Evolutionary conservation across 2,329 filamentous ascomycete genomes (phyloP), one percentile per base, ranked within the genome.

Genomic region (Aureobasidium sp.): DNA sequence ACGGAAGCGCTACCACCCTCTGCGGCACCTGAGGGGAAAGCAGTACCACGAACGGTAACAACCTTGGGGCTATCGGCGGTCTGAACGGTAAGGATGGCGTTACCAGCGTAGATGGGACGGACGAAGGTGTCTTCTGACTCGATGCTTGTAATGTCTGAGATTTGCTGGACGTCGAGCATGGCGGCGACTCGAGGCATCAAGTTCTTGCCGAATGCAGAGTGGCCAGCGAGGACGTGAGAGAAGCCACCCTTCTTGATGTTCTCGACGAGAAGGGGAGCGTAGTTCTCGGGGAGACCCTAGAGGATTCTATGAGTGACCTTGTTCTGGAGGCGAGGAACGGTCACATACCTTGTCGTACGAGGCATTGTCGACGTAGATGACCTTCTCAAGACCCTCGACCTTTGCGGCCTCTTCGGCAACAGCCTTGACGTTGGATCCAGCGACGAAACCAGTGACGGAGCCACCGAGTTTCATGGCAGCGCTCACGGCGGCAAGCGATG

Each of bases 121-220:
- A 97, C 88, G 71, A 99, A 99, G 13, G 91, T 83, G 74, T 93
- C 92, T 75, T 96, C 92, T 75, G 85, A 85, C 76, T 97, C 86
- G 71, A 99, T 88, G 1, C 77, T 81, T 21, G 86, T 97, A 67
- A 97, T 89, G 73, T 99, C 94, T 48, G 92, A 96, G 64, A 99
- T 86, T 73, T 96, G 92, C 77, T 97, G 92, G 39, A 88, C 86
- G 74, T 99, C 94, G 63, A 99, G 82, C 61, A 99, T 79, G 25
- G 94, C 94, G 25, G 94, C 91, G 16, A 97, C 89, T 65, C 94
- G 87, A 42, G 94, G 94, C 77, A 99, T 81, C 49, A 99, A 76
- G 75, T 88, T 95, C 84, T 99, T 99, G 71, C 94, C 94, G 76
- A 99, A 99, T 1, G 94, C 91, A 29, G 92, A 94, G 79, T 97